phyloP scores from a whole-genome alignment of 306 rosid genomes.

The Pyrus bretschneideri region DNA sequence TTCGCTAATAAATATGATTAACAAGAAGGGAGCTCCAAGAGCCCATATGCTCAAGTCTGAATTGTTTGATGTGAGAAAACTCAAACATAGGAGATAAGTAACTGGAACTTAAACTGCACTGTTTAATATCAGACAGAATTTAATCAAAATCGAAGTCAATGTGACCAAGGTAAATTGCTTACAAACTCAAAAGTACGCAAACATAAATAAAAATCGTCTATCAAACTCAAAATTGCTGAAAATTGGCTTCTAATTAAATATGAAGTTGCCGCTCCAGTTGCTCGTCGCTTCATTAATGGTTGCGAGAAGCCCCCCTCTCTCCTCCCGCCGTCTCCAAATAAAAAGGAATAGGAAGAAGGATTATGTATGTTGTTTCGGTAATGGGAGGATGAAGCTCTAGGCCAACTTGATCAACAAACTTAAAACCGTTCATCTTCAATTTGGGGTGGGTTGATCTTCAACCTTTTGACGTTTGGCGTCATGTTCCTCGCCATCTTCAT shows the following conservation, averaged over 20 bases:
- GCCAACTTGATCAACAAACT: slow-evolving; percentile 15
- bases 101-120: not conserved
- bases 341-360: not conserved
- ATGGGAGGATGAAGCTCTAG: slow-evolving; percentile 1
- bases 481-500: slow-evolving; percentile 44
- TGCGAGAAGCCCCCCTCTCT: slow-evolving; percentile 6
- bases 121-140: not conserved
- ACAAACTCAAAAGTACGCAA: not conserved
- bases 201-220: not conserved
- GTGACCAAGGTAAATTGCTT: not conserved
- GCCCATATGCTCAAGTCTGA: not conserved
- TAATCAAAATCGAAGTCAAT: not conserved
- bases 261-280: not conserved
- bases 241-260: not conserved
- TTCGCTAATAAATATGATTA: not conserved
- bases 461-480: slow-evolving; percentile 54
- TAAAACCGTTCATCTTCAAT: slow-evolving; percentile 13
- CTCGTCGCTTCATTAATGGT: not conserved
- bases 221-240: slow-evolving; percentile 16
- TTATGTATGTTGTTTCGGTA: not conserved
- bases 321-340: slow-evolving; percentile 10
- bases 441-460: slow-evolving; percentile 29
- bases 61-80: not conserved
- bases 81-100: not conserved
- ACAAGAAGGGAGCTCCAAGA: not conserved